Evolutionary conservation across 257 asterid species (phyloP).

Genomic region (Craterostigma plantagineum): DNA sequence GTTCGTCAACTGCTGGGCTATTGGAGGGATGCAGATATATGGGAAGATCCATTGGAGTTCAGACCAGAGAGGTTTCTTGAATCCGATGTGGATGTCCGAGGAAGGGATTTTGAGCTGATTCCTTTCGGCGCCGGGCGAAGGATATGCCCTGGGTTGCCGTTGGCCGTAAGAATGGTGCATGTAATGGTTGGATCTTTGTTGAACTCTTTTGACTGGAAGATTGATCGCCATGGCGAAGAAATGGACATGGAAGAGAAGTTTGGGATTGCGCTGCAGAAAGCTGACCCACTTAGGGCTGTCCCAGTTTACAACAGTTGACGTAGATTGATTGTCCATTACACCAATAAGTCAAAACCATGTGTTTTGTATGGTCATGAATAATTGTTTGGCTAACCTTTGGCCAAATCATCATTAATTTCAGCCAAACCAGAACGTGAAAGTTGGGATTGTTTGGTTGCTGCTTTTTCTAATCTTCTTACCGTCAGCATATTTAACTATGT

Average conservation of each 20-base stretch:
- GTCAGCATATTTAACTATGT: too few species aligned
- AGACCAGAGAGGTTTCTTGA: constrained; percentile 48
- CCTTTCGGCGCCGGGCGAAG: constrained; percentile 73
- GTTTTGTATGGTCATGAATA: too few species aligned
- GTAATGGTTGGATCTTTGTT: constrained; percentile 45
- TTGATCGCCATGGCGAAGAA: constrained; percentile 20
- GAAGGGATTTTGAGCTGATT: constrained; percentile 46
- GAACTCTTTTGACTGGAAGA: constrained; percentile 49
- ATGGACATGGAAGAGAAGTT: constrained; percentile 48
- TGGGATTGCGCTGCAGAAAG: constrained; percentile 48
- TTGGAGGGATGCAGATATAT: constrained; percentile 33
- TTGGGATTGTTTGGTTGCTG: too few species aligned
- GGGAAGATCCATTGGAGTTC: constrained; percentile 43
- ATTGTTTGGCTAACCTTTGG: too few species aligned
- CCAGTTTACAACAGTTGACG: constrained; percentile 15
- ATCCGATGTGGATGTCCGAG: constrained; percentile 29
- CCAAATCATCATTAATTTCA: too few species aligned
- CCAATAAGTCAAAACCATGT: too few species aligned
- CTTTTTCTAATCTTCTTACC: too few species aligned
- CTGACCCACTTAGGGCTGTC: constrained; percentile 29
- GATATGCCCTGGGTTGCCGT: constrained; percentile 56
- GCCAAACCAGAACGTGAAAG: too few species aligned
- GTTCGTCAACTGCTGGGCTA: constrained; percentile 44
- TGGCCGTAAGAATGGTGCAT: constrained; percentile 34
- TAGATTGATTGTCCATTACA: too few species aligned